These are phyloP conservation scores for Echinochloa phyllopogon DNA, from an alignment of 176 grass and related monocot genomes.

Conservation along the genomic window DNA sequence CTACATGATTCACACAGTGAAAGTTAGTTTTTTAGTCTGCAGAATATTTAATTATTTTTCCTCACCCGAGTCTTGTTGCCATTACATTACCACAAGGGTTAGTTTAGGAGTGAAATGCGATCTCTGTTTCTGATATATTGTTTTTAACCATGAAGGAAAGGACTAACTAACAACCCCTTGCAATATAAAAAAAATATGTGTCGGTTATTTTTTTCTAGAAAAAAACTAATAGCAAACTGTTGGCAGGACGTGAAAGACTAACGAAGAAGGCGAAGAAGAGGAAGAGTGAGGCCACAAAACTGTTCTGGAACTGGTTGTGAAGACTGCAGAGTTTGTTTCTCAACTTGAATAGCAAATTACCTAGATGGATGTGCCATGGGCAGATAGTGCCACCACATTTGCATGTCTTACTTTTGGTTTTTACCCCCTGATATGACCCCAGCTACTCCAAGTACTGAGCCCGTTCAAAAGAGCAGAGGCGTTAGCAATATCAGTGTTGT, in stretches of 20 bases:
- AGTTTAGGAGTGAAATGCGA: constrained; percentile 4
- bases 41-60: background rate
- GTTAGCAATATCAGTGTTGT: background rate
- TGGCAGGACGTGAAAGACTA: background rate
- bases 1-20: background rate
- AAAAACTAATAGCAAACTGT: background rate
- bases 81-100: background rate
- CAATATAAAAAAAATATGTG: background rate
- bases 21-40: constrained; percentile 36
- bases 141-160: background rate
- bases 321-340: background rate
- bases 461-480: background rate
- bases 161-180: background rate
- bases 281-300: background rate
- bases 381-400: background rate
- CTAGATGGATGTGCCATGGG: background rate
- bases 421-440: background rate
- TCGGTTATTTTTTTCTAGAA: background rate
- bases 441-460: background rate
- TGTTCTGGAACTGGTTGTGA: background rate
- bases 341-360: background rate
- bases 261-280: background rate
- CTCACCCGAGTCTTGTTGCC: too few relatives aligned
- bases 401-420: background rate
- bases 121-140: background rate